Evolutionary conservation across 2,329 filamentous ascomycete species (phyloP).

Genomic region (Fusarium citri): DNA sequence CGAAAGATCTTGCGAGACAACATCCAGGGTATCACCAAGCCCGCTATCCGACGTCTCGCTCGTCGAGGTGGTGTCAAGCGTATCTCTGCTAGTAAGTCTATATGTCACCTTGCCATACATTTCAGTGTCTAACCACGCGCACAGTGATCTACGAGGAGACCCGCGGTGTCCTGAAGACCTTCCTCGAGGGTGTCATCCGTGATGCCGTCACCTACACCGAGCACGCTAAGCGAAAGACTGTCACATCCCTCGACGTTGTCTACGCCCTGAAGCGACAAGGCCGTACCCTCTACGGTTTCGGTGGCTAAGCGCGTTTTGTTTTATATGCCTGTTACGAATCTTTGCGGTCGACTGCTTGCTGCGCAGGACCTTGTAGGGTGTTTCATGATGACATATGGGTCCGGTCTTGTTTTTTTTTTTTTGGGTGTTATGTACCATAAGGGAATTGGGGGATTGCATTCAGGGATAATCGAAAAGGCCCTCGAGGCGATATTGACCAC

Average conservation of each 20-base stretch:
- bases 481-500: conserved; percentile 44
- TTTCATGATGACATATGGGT: conserved; percentile 58
- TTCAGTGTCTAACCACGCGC: conserved; percentile 71
- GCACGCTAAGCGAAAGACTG: conserved; percentile 85
- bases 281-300: conserved; percentile 88
- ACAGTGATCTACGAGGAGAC: conserved; percentile 84
- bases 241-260: conserved; percentile 77
- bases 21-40: conserved; percentile 99
- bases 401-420: conserved; percentile 57
- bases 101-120: rapidly evolving
- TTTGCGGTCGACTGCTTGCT: conserved; percentile 39
- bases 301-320: conserved; percentile 70
- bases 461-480: conserved; percentile 51
- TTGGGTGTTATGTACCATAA: conserved; percentile 60
- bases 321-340: conserved; percentile 54
- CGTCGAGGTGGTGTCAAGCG: conserved; percentile 99
- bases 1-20: conserved; percentile 99
- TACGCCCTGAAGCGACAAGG: conserved; percentile 77
- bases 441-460: conserved; percentile 54
- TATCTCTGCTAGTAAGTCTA: conserved; percentile 88
- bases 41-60: conserved; percentile 96
- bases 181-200: conserved; percentile 81
- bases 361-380: conserved; percentile 49
- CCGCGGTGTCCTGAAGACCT: conserved; percentile 80
- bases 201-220: conserved; percentile 83